phyloP scores from a whole-genome alignment of 805 yeast genomes.

The Starmerella apicola region DNA sequence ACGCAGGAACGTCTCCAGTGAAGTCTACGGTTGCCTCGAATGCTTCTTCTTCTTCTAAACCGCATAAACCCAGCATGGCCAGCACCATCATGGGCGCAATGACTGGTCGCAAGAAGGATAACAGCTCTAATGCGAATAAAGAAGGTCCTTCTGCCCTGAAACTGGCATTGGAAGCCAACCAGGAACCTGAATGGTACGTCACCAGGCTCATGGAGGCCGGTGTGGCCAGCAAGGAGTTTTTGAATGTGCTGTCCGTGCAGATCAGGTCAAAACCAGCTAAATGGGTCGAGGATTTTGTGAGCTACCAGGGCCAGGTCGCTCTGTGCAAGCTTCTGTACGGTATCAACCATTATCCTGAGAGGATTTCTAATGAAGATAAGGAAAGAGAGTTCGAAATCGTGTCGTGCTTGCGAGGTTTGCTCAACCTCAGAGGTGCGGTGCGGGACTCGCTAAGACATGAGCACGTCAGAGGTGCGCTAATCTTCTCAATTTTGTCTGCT shows the following conservation, averaged over 20 bases:
- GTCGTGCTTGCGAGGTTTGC: slow-evolving; percentile 61
- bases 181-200: slow-evolving; percentile 60
- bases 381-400: slow-evolving; percentile 68
- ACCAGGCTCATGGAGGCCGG: slow-evolving; percentile 53
- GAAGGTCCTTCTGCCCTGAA: background rate
- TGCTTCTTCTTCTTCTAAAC: background rate
- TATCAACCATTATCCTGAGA: slow-evolving; percentile 28
- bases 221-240: slow-evolving; percentile 51
- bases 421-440: slow-evolving; percentile 53
- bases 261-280: slow-evolving; percentile 74
- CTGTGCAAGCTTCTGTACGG: slow-evolving; percentile 55
- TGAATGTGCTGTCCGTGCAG: slow-evolving; percentile 81
- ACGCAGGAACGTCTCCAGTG: too few relatives aligned
- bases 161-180: slow-evolving; percentile 9
- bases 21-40: too few relatives aligned
- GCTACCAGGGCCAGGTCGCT: slow-evolving; percentile 66
- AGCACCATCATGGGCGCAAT: slow-evolving; percentile 5
- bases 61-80: slow-evolving; percentile 1
- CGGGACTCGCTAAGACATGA: slow-evolving; percentile 37
- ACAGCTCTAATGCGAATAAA: background rate
- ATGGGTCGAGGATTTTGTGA: slow-evolving; percentile 71
- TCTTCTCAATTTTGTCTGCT: slow-evolving; percentile 64
- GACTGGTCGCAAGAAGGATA: slow-evolving; percentile 6
- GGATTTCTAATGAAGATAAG: slow-evolving; percentile 32
- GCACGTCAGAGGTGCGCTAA: slow-evolving; percentile 44